Conservation (phyloP, 2,329 filamentous ascomycete species). For the Periconia sp. region DNA sequence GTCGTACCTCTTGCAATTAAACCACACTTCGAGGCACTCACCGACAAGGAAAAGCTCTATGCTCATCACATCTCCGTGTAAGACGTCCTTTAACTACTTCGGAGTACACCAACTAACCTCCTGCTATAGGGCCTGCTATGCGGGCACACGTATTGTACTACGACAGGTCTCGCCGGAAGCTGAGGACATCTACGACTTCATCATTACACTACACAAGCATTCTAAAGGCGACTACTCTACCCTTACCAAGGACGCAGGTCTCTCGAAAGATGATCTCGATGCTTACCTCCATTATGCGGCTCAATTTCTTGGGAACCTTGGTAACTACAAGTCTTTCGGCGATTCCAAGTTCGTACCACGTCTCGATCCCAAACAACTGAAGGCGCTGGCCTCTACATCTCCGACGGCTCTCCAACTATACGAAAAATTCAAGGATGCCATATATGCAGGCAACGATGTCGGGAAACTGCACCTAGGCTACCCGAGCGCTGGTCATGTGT, state of each 20-base stretch:
- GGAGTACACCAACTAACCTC: not conserved
- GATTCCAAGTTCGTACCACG: conserved; percentile 56
- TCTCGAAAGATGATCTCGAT: conserved; percentile 43
- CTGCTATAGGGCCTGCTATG: conserved; percentile 45
- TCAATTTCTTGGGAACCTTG: conserved; percentile 56
- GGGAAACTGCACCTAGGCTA: conserved; percentile 53
- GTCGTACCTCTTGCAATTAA: conserved; percentile 88
- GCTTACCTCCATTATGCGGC: conserved; percentile 43
- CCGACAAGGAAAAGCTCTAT: conserved; percentile 80
- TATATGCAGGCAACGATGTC: conserved; percentile 48
- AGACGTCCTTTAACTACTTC: conserved; percentile 7
- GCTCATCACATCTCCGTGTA: conserved; percentile 65
- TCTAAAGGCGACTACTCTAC: conserved; percentile 53
- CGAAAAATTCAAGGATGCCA: conserved; percentile 46
- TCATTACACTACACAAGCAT: conserved; percentile 52
- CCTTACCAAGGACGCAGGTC: conserved; percentile 45
- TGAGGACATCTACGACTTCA: conserved; percentile 57
- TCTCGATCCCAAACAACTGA: conserved; percentile 46
- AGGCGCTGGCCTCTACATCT: conserved; percentile 47
- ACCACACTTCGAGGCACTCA: conserved; percentile 83
- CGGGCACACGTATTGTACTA: conserved; percentile 55
- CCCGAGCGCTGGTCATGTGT: conserved; percentile 51
- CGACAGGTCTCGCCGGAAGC: conserved; percentile 56
- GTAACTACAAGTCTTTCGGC: conserved; percentile 56
- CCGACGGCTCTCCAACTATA: conserved; percentile 44